phyloP scores from a whole-genome alignment of 2,329 filamentous ascomycete species.

The Exophiala alcalophila region DNA sequence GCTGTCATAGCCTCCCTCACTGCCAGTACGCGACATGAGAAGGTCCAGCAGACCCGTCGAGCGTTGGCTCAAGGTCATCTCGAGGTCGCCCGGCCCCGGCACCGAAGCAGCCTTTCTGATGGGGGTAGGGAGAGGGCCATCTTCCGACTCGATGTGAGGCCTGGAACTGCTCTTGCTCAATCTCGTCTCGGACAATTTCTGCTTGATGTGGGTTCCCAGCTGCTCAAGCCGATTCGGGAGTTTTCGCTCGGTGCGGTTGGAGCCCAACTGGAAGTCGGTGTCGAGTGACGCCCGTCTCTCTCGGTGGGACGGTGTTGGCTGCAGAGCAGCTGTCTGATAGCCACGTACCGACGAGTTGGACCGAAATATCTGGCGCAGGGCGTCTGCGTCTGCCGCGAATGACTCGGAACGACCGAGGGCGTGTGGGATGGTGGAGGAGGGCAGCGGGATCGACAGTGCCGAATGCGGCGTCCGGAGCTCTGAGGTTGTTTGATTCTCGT shows the following conservation, averaged over 20 bases:
- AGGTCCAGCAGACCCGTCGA: conserved; percentile 27
- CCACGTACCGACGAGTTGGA: conserved; percentile 26
- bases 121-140: conserved; percentile 1
- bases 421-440: conserved; percentile 21
- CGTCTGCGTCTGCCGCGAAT: conserved; percentile 16
- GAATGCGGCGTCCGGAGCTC: conserved; percentile 20
- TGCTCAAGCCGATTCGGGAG: conserved; percentile 21
- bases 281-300: conserved; percentile 21
- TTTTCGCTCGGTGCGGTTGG: conserved; percentile 7
- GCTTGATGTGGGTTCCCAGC: conserved; percentile 27
- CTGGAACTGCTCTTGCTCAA: conserved; percentile 27
- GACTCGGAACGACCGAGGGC: conserved; percentile 8
- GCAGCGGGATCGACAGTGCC: conserved; percentile 16
- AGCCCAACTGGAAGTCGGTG: conserved; percentile 18
- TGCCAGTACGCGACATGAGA: conserved; percentile 25
- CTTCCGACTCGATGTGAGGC: conserved; percentile 6
- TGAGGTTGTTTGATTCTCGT: conserved; percentile 6
- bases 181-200: conserved; percentile 27
- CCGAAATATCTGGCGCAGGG: conserved; percentile 24
- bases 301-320: conserved; percentile 5
- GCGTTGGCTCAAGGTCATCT: conserved; percentile 18
- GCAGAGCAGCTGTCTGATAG: conserved; percentile 23
- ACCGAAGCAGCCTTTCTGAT: background rate
- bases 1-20: conserved; percentile 30
- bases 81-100: conserved; percentile 5